Percentiles rank a stretch among this genome's conserved stretches.
Evolutionary conservation across 2,329 filamentous ascomycete genomes (phyloP).

Genomic region (Fusarium albidum): DNA sequence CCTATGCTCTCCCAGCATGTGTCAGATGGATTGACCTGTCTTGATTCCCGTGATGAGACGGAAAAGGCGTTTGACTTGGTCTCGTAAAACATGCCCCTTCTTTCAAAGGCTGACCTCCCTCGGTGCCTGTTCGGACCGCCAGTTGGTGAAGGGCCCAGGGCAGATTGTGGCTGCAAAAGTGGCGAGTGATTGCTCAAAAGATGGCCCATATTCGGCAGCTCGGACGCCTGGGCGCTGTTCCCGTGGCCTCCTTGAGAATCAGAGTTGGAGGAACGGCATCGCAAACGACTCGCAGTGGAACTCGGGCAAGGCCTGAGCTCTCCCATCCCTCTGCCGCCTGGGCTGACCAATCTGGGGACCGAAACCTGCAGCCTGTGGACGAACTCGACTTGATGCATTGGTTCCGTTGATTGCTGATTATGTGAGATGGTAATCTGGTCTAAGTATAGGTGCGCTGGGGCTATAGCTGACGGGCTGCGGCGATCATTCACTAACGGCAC

Average conservation of each 20-base stretch:
- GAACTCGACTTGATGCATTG: constrained; percentile 32
- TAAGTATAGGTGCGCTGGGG: constrained; percentile 22
- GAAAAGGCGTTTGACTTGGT: constrained; percentile 28
- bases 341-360: constrained; percentile 29
- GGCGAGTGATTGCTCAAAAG: constrained; percentile 29
- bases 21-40: neutral
- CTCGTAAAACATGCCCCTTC: constrained; percentile 13
- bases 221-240: constrained; percentile 23
- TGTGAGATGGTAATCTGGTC: constrained; percentile 9
- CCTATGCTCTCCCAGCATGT: constrained; percentile 9
- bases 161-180: constrained; percentile 35
- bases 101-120: neutral
- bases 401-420: constrained; percentile 21
- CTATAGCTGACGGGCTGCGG: constrained; percentile 22
- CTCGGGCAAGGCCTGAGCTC: constrained; percentile 9
- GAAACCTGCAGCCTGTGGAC: constrained; percentile 22
- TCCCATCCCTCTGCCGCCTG: constrained; percentile 16
- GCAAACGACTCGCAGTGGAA: constrained; percentile 27
- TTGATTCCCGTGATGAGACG: constrained; percentile 14
- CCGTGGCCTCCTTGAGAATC: constrained; percentile 29
- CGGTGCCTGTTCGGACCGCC: neutral
- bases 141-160: neutral
- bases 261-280: constrained; percentile 34
- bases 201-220: constrained; percentile 18
- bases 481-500: constrained; percentile 35